Evolutionary conservation across 768 basidiomycete genomes (phyloP), one percentile per base, ranked within the genome.

Genomic region (Suillus brevipes): DNA sequence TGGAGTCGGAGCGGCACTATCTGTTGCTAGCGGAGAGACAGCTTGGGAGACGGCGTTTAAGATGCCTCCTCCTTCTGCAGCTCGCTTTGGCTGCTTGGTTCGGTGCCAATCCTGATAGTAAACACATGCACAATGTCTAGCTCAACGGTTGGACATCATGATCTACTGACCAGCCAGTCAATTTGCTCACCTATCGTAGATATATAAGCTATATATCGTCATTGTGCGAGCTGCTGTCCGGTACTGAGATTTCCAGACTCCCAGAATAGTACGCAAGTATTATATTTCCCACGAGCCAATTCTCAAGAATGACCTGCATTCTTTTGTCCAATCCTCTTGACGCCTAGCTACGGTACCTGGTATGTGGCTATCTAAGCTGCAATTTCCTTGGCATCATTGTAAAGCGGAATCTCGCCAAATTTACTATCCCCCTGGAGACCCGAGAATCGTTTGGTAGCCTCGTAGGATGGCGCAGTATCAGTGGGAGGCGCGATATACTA

Each of bases 81-180:
- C 92, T 47, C 86, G 84, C 75, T 87, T 89, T 37, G 89, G 87
- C 38, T 88, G 84, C 61, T 84, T 88, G 0, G 89, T 88, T 59
- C 94, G 87, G 71, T 96, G 90, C 92, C 94, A 97, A 75, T 97
- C 94, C 69, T 97, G 94, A 75, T 98, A 97, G 79, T 97, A 98
- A 55, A 99, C 85, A 73, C 93, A 94, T 23, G 84, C 85, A 77
- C 96, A 95, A 75, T 97, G 94, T 77, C 97, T 95, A 74, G 50
- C 13, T 40, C 36, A 63, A 60, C 28, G 45, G 60, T 66, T 63
- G 38, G 53, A 25, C 31, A 65, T 65, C 34, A 67, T 47, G 25
- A 56, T 63, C 20, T 43, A 61, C 34, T 8, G 9, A 58, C 18
- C 60, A 38, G 20, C 53, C 9, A 45, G 49, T 36, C 59, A 55